Evolutionary conservation across 2,329 filamentous ascomycete genomes (phyloP).

Genomic region (Cercospora sp.): DNA sequence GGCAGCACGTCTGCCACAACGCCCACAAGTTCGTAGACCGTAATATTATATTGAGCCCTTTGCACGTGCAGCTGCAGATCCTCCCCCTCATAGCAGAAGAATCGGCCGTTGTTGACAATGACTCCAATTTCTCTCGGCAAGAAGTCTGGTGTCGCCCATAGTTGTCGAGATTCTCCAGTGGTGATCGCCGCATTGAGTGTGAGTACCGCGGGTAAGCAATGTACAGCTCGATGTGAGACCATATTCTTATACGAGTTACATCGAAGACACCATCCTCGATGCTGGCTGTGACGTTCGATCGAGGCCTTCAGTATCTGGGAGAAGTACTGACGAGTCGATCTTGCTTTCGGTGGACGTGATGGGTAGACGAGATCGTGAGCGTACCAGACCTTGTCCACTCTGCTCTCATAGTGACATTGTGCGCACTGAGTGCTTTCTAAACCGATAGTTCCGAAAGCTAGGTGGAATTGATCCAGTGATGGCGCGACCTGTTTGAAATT

Average conservation of each 20-base stretch:
- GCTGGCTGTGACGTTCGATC: constrained; percentile 84
- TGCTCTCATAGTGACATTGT: constrained; percentile 83
- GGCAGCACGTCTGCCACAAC: constrained; percentile 87
- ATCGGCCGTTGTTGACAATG: constrained; percentile 84
- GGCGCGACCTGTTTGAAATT: constrained; percentile 61
- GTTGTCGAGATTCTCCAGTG: constrained; percentile 68
- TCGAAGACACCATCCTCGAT: constrained; percentile 87
- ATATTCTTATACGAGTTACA: constrained; percentile 91
- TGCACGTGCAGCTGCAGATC: constrained; percentile 80
- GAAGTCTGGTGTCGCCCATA: constrained; percentile 90
- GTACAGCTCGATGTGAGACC: constrained; percentile 79
- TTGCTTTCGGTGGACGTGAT: constrained; percentile 44
- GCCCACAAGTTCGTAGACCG: constrained; percentile 88
- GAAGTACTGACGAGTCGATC: constrained; percentile 53
- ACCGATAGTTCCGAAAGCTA: constrained; percentile 69
- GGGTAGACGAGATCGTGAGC: constrained; percentile 45
- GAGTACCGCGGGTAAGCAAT: constrained; percentile 78
- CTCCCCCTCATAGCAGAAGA: constrained; percentile 92
- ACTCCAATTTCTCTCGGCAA: constrained; percentile 92
- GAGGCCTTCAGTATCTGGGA: constrained; percentile 90
- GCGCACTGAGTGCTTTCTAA: constrained; percentile 77
- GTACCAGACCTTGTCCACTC: constrained; percentile 73
- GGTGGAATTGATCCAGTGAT: constrained; percentile 65
- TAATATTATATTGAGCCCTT: constrained; percentile 74
- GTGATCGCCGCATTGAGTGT: constrained; percentile 81